These are phyloP conservation scores for Ceratocystiopsis minuta DNA, from an alignment of 2,329 filamentous ascomycete genomes.

Conservation along the genomic window DNA sequence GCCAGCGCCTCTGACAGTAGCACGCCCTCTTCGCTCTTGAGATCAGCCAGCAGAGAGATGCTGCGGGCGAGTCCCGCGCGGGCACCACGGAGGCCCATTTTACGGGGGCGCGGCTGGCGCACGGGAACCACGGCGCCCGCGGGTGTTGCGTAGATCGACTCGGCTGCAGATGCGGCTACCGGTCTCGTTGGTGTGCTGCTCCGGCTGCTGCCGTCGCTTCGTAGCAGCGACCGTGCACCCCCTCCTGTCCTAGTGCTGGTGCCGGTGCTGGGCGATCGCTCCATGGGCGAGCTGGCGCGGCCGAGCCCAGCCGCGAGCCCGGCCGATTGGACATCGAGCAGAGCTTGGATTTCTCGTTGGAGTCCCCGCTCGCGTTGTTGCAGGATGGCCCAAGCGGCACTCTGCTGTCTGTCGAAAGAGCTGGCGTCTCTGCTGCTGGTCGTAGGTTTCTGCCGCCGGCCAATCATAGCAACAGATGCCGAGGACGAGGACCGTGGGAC, in stretches of 20 bases:
- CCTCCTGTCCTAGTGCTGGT: too few species aligned
- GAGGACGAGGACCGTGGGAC: slow-evolving; percentile 17
- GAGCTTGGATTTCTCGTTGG: slow-evolving; percentile 27
- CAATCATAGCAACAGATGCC: too few species aligned
- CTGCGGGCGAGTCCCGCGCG: slow-evolving; percentile 45
- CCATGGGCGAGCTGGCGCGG: slow-evolving; percentile 8
- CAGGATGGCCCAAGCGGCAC: slow-evolving; percentile 23
- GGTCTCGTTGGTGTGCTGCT: slow-evolving; percentile 21
- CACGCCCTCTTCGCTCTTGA: slow-evolving; percentile 52
- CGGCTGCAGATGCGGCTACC: background rate
- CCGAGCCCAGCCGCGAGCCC: slow-evolving; percentile 23
- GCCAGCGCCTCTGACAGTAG: slow-evolving; percentile 38
- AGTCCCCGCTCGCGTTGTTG: slow-evolving; percentile 27
- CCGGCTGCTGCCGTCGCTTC: background rate
- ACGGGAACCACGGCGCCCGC: slow-evolving; percentile 39
- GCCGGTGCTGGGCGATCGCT: slow-evolving; percentile 14
- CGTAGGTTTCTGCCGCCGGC: too few species aligned
- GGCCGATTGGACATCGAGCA: slow-evolving; percentile 30
- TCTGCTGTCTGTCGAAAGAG: too few species aligned
- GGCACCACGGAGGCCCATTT: slow-evolving; percentile 40
- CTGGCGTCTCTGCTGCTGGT: too few species aligned
- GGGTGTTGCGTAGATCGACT: background rate
- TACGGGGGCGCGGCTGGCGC: slow-evolving; percentile 35
- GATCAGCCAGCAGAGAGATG: slow-evolving; percentile 43
- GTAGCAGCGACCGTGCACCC: background rate